These are phyloP conservation scores for Neopestalotiopsis rosae DNA, from an alignment of 2,329 filamentous ascomycete species.

Conservation along the genomic window DNA sequence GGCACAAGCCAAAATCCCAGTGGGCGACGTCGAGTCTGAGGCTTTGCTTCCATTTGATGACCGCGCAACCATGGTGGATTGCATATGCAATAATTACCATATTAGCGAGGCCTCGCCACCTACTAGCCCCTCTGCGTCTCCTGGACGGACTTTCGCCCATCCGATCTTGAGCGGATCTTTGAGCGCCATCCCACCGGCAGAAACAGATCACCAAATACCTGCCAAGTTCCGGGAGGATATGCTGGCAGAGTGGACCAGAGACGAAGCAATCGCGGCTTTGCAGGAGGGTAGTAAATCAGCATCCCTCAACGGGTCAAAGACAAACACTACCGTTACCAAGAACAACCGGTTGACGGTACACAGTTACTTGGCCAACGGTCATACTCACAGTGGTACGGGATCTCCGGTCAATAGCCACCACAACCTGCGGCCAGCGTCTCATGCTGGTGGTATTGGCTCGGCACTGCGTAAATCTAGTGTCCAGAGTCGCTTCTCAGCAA, in stretches of 20 bases:
- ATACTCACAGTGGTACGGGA: constrained; percentile 43
- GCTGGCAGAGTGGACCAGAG: constrained; percentile 79
- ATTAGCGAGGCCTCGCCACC: constrained; percentile 67
- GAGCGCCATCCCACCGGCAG: constrained; percentile 42
- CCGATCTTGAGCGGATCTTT: constrained; percentile 62
- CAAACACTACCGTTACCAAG: constrained; percentile 61
- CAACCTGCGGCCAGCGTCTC: constrained; percentile 56
- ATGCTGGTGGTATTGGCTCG: constrained; percentile 39
- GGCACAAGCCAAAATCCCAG: constrained; percentile 51
- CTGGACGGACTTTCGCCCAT: constrained; percentile 66
- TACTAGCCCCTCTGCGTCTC: constrained; percentile 72
- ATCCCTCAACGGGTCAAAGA: constrained; percentile 77
- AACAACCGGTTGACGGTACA: constrained; percentile 65
- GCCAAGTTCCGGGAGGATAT: constrained; percentile 74
- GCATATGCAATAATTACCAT: constrained; percentile 75
- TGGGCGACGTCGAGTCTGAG: constrained; percentile 63
- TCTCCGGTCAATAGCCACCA: constrained; percentile 57
- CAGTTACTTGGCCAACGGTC: constrained; percentile 46
- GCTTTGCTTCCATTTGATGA: constrained; percentile 78
- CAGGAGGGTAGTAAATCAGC: constrained; percentile 73
- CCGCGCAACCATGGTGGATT: constrained; percentile 72
- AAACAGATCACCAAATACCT: constrained; percentile 64
- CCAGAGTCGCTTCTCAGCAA: constrained; percentile 54
- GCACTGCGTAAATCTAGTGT: constrained; percentile 59
- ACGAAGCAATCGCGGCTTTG: constrained; percentile 71